Percentiles rank a stretch among this genome's conserved stretches.
phyloP scores from a whole-genome alignment of 1,139 yeast species.

The Pichia sp. region DNA sequence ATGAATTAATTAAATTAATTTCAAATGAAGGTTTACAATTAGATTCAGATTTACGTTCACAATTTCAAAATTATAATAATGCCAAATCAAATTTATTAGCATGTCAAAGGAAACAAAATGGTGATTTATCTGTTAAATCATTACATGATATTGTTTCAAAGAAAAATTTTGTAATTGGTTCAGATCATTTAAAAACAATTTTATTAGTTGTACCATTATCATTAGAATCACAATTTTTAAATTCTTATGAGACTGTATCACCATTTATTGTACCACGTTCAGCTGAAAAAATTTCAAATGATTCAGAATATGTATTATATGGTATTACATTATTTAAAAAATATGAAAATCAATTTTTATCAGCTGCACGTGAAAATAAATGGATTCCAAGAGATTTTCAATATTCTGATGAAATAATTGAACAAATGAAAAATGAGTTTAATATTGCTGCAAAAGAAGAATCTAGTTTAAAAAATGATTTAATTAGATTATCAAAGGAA shows the following conservation, averaged over 20 bases:
- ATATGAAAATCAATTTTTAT: constrained; percentile 60
- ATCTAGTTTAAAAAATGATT: constrained; percentile 66
- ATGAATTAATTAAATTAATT: constrained; percentile 63
- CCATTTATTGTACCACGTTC: constrained; percentile 89
- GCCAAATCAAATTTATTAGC: constrained; percentile 82
- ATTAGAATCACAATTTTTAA: constrained; percentile 52
- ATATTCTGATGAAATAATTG: constrained; percentile 72
- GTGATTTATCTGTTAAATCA: constrained; percentile 86
- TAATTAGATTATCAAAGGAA: constrained; percentile 74
- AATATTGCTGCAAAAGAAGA: constrained; percentile 59
- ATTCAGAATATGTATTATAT: constrained; percentile 66
- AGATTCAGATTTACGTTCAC: constrained; percentile 73
- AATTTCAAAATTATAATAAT: constrained; percentile 63
- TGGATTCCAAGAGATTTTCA: constrained; percentile 93
- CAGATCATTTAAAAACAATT: constrained; percentile 79
- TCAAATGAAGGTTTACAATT: constrained; percentile 73
- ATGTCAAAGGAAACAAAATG: constrained; percentile 87
- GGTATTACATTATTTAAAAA: constrained; percentile 83
- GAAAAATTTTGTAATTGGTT: constrained; percentile 73
- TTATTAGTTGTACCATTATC: constrained; percentile 80
- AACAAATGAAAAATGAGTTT: constrained; percentile 63
- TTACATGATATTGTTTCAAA: constrained; percentile 84
- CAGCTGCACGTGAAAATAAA: constrained; percentile 73
- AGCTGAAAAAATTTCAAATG: constrained; percentile 63
- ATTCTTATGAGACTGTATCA: constrained; percentile 67